Evolutionary conservation across 768 basidiomycete genomes (phyloP), one percentile per base, ranked within the genome.

Genomic region (Hygrophorus russula): DNA sequence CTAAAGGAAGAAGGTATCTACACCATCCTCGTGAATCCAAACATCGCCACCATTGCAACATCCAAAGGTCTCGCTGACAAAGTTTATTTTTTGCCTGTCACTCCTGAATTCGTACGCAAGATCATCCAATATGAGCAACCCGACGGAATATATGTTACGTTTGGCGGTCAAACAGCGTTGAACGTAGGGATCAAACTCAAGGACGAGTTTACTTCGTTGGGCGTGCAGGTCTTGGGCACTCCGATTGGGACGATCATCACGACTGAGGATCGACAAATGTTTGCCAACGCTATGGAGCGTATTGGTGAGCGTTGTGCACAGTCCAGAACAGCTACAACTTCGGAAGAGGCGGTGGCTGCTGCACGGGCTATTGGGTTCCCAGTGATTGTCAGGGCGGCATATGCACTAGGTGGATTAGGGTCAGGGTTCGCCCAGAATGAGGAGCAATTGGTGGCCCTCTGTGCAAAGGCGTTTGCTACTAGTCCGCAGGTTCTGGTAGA

Each of bases 101-200:
- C 89, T 10, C 89, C 92, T 48, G 96, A 99, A 49, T 98, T 96
- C 54, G 92, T 98, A 45, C 83, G 85, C 59, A 96, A 93, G 67
- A 84, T 99, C 66, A 96, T 99, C 73, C 84, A 91, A 65, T 96
- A 87, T 67, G 96, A 99, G 73, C 88, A 91, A 59, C 96, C 96
- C 1, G 94, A 98, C 56, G 96, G 96, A 39, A 99, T 98, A 58
- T 98, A 98, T 59, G 89, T 93, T 46, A 97, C 96, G 0, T 99
- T 98, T 50, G 96, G 94, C 54, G 96, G 94, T 12, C 96, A 98
- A 66, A 98, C 94, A 4, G 94, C 96, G 5, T 70, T 98, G 48
- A 90, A 86, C 53, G 94, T 99, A 41, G 94, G 94, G 49, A 87
- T 99, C 67, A 89, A 89, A 65, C 82, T 99, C 61, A 94, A 94